Evolutionary conservation across 306 rosid genomes (phyloP).

Genomic region (Echinosophora koreensis): DNA sequence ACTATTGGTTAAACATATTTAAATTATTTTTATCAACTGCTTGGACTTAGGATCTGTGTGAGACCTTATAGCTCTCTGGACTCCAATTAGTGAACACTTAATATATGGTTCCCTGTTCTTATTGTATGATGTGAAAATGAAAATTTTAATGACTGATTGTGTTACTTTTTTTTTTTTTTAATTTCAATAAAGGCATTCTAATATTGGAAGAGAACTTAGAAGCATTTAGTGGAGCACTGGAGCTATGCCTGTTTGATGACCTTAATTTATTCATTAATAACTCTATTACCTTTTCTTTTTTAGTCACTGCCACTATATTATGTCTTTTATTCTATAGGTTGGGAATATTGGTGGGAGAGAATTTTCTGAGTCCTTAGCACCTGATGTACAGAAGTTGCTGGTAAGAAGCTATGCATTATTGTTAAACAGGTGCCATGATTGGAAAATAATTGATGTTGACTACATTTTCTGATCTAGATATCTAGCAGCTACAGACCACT

Average conservation of each 20-base stretch:
- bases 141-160: background rate
- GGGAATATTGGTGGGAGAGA: slow-evolving; percentile 92
- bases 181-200: background rate
- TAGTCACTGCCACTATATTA: slow-evolving; percentile 7
- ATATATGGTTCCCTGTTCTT: background rate
- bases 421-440: background rate
- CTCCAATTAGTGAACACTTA: slow-evolving; percentile 1
- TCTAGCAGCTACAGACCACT: slow-evolving; percentile 88
- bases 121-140: background rate
- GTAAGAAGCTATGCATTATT: slow-evolving; percentile 54
- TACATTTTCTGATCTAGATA: slow-evolving; percentile 54
- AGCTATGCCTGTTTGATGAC: slow-evolving; percentile 13
- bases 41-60: background rate
- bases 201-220: slow-evolving; percentile 5
- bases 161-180: background rate
- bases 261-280: background rate
- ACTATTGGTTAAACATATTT: background rate
- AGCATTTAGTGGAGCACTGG: background rate
- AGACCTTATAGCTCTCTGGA: background rate
- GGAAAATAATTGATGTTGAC: slow-evolving; percentile 43
- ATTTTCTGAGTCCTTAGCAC: slow-evolving; percentile 84
- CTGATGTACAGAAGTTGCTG: slow-evolving; percentile 83
- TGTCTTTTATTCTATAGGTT: slow-evolving; percentile 59
- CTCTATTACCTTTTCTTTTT: slow-evolving; percentile 6
- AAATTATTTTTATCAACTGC: slow-evolving; percentile 5